phyloP scores from a whole-genome alignment of 2,329 filamentous ascomycete species.

The Bimuria novae-zelandiae region DNA sequence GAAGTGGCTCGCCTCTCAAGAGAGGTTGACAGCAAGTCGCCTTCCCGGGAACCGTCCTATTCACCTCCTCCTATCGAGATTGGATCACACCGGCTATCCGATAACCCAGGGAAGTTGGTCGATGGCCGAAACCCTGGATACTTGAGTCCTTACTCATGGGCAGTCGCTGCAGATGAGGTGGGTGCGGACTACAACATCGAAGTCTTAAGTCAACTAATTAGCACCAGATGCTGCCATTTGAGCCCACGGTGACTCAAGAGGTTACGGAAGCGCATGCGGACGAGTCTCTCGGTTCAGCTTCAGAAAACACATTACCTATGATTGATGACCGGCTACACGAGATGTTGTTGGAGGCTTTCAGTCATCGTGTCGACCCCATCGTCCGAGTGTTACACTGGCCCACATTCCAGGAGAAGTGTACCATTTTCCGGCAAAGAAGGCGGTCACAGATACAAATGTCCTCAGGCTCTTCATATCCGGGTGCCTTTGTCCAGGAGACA shows the following conservation, averaged over 20 bases:
- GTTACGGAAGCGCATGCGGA: neutral
- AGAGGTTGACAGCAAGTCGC: conserved; percentile 24
- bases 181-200: neutral
- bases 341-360: conserved; percentile 18
- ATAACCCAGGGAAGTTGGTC: conserved; percentile 14
- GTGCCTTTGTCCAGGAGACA: conserved; percentile 11
- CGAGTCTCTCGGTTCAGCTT: conserved; percentile 1
- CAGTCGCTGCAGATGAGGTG: conserved; percentile 23
- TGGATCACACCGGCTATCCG: neutral
- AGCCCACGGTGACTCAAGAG: neutral
- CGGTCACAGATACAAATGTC: conserved; percentile 3
- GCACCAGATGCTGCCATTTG: conserved; percentile 2
- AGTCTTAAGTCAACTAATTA: neutral
- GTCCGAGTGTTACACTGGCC: conserved; percentile 28
- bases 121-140: conserved; percentile 15
- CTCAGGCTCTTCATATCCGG: conserved; percentile 7
- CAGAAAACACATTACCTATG: conserved; percentile 9
- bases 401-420: conserved; percentile 20
- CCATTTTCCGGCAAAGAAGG: conserved; percentile 8
- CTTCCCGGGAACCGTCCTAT: conserved; percentile 22
- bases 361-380: conserved; percentile 25
- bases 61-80: conserved; percentile 15
- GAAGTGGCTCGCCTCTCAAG: conserved; percentile 22
- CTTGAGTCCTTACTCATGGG: conserved; percentile 28
- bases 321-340: conserved; percentile 22